A percentile compares a stretch with the other conserved stretches of the same genome.
Conservation (phyloP, 2,329 filamentous ascomycete genomes). For the Hypocreales sp. region DNA sequence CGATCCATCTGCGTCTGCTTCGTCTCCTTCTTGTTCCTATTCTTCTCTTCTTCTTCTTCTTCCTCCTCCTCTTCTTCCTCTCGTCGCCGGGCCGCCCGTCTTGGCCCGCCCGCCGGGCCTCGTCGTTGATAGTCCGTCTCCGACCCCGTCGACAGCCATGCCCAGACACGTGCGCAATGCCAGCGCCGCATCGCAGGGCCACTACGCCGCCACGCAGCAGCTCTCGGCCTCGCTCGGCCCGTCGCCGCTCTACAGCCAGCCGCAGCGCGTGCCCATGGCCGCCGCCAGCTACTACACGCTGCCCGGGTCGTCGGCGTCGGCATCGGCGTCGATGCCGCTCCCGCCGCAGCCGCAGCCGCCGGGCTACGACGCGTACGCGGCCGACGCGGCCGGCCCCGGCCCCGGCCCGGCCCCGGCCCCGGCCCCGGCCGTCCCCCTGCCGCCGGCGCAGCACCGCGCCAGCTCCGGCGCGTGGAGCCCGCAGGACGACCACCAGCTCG, state of each 20-base stretch:
- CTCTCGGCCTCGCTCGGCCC: conserved; percentile 25
- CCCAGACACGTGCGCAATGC: conserved; percentile 27
- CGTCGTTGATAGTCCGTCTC: no score
- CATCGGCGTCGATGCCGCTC: conserved; percentile 13
- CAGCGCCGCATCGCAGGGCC: conserved; percentile 16
- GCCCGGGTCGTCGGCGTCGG: conserved; percentile 16
- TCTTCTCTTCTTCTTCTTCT: no score
- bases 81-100: background rate
- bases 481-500: conserved; percentile 58
- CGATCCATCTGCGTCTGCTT: conserved; percentile 7
- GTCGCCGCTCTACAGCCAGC: no score
- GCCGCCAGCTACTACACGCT: conserved; percentile 24
- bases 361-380: conserved; percentile 24
- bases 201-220: conserved; percentile 16
- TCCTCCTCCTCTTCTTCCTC: no score
- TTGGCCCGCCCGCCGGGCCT: conserved; percentile 4
- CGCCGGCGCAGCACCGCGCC: conserved; percentile 35
- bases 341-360: conserved; percentile 9
- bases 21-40: background rate
- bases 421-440: conserved; percentile 16
- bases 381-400: no score
- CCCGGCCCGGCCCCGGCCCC: no score
- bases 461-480: conserved; percentile 57
- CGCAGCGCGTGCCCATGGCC: conserved; percentile 24
- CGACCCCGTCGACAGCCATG: no score